Evolutionary conservation across 2,329 filamentous ascomycete species (phyloP).

Genomic region (Talaromyces sp.): DNA sequence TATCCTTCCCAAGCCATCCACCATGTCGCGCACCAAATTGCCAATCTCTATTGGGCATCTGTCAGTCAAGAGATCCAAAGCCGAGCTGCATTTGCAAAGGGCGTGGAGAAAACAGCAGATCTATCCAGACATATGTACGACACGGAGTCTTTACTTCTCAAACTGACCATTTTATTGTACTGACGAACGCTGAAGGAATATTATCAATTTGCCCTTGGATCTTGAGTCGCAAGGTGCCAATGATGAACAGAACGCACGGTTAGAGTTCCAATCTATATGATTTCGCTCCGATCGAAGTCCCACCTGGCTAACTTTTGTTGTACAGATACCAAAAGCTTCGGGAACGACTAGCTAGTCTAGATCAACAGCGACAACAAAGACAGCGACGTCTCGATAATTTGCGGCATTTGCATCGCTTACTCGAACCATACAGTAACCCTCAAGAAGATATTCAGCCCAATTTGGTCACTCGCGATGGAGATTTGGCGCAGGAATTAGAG

Average conservation of each 20-base stretch:
- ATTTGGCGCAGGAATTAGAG: conserved; percentile 53
- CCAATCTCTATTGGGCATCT: conserved; percentile 57
- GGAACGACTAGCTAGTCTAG: conserved; percentile 49
- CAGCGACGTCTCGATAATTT: conserved; percentile 52
- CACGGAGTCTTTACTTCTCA: not conserved
- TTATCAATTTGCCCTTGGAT: conserved; percentile 41
- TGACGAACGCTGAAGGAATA: conserved; percentile 35
- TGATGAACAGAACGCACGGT: conserved; percentile 39
- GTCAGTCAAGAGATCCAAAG: conserved; percentile 41
- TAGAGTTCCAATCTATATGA: conserved; percentile 10
- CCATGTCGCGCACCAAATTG: conserved; percentile 59
- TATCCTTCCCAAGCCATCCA: conserved; percentile 59
- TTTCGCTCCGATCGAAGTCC: conserved; percentile 18
- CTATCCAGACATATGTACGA: conserved; percentile 42
- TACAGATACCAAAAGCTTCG: conserved; percentile 47
- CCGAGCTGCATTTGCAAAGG: conserved; percentile 25
- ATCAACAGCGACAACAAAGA: conserved; percentile 48
- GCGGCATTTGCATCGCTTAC: conserved; percentile 47
- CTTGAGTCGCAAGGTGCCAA: conserved; percentile 34
- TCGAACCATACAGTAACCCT: conserved; percentile 55
- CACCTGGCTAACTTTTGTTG: conserved; percentile 26
- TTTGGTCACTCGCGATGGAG: conserved; percentile 55
- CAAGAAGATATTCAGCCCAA: conserved; percentile 58
- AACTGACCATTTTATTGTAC: not conserved
- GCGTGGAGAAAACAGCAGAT: conserved; percentile 43